Evolutionary conservation across 1,284 basidiomycete genomes (phyloP).

Genomic region (Moesziomyces sp.): DNA sequence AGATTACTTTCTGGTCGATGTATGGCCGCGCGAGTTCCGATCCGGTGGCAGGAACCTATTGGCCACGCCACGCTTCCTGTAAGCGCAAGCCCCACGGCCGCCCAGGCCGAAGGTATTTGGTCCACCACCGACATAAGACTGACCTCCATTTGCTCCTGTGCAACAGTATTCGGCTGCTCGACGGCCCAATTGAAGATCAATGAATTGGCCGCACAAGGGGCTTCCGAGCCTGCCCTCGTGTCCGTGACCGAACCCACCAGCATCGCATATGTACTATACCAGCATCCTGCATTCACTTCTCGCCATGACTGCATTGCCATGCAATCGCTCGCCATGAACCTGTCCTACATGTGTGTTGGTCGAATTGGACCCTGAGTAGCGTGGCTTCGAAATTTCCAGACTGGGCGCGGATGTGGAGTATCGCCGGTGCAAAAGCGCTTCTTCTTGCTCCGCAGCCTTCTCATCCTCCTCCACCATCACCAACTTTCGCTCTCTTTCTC

Average conservation of each 20-base stretch:
- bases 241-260: not conserved
- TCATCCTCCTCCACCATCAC: not conserved
- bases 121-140: too few species aligned
- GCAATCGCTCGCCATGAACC: not conserved
- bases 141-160: not conserved
- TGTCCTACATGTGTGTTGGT: not conserved
- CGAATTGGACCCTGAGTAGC: not conserved
- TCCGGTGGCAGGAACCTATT: constrained; percentile 80
- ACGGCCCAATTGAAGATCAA: constrained; percentile 25
- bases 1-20: constrained; percentile 87
- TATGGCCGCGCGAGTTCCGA: constrained; percentile 91
- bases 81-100: constrained; percentile 68
- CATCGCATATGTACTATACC: constrained; percentile 5
- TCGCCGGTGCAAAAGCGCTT: not conserved
- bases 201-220: not conserved
- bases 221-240: constrained; percentile 9
- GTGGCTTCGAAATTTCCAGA: not conserved
- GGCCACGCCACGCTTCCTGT: constrained; percentile 82
- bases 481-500: not conserved
- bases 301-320: not conserved
- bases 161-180: constrained; percentile 36
- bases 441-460: not conserved
- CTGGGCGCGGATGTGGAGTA: not conserved
- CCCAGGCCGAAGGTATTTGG: not conserved
- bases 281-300: not conserved